Evolutionary conservation across 225 moss, liverwort and hornwort genomes (phyloP).

Genomic region (Marchantia polymorpha): DNA sequence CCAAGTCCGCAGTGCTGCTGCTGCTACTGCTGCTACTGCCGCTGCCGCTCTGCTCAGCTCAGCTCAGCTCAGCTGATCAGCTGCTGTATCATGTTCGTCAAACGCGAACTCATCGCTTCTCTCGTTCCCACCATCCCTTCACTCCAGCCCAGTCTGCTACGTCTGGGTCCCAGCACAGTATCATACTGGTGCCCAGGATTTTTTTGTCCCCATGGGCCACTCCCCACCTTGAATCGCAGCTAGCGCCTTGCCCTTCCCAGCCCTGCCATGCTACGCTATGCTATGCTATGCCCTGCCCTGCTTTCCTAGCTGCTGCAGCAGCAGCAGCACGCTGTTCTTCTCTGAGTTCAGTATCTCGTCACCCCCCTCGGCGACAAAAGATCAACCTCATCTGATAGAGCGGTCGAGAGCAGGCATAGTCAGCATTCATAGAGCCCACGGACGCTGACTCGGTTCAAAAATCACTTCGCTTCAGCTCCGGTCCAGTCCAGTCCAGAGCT

Average conservation of each 20-base stretch:
- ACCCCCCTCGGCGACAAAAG: neutral
- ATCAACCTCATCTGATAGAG: neutral
- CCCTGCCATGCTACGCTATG: too few relatives aligned
- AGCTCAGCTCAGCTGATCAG: neutral
- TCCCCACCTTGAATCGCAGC: neutral
- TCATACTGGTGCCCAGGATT: neutral
- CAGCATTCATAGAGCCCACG: neutral
- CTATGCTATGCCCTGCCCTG: too few relatives aligned
- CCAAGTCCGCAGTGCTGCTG: too few relatives aligned
- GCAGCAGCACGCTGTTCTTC: neutral
- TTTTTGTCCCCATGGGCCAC: constrained; percentile 2
- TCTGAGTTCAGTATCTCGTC: neutral
- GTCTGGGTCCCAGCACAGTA: constrained; percentile 1
- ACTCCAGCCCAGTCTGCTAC: constrained; percentile 1
- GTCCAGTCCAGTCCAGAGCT: too few relatives aligned
- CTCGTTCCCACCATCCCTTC: neutral
- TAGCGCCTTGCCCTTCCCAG: neutral
- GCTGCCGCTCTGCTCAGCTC: neutral
- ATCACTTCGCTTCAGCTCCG: too few relatives aligned
- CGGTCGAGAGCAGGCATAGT: too few relatives aligned
- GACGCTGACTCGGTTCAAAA: neutral
- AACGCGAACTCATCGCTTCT: neutral
- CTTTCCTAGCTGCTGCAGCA: too few relatives aligned
- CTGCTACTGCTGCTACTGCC: neutral
- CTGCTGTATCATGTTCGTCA: neutral